Percentiles rank a stretch among this genome's conserved stretches.
Conservation (phyloP, 106 monocot species). For the Xerophyta viscosa region DNA sequence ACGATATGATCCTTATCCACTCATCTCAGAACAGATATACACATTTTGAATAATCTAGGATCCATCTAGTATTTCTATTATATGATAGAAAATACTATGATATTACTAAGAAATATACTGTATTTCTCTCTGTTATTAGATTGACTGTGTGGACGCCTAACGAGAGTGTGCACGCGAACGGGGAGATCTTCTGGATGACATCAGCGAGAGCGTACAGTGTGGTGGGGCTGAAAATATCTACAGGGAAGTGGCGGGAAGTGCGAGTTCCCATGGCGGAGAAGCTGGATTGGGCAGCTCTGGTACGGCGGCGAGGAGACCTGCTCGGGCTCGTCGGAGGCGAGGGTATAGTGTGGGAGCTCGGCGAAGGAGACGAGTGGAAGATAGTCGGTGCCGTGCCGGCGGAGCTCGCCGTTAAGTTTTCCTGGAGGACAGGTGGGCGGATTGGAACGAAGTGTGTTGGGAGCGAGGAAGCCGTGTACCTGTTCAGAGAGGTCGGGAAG, state of each 20-base stretch:
- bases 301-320: constrained; percentile 17
- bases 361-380: constrained; percentile 15
- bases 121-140: too few relatives aligned
- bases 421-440: constrained; percentile 4
- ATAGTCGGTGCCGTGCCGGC: constrained; percentile 12
- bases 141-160: constrained; percentile 53
- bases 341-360: constrained; percentile 35
- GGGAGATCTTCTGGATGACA: constrained; percentile 43
- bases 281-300: constrained; percentile 46
- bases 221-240: constrained; percentile 24
- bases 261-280: constrained; percentile 37
- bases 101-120: too few relatives aligned
- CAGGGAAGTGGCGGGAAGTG: constrained; percentile 34
- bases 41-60: too few relatives aligned
- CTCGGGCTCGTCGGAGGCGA: constrained; percentile 52
- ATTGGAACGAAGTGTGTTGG: constrained; percentile 18
- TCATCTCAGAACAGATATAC: too few relatives aligned
- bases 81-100: too few relatives aligned
- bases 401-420: constrained; percentile 16
- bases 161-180: constrained; percentile 33
- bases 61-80: too few relatives aligned
- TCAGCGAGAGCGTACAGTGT: constrained; percentile 58
- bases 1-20: too few relatives aligned
- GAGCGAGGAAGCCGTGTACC: constrained; percentile 22
- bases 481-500: constrained; percentile 36